Conservation (phyloP, 1,139 yeast genomes). For the Taphrina sp. region DNA sequence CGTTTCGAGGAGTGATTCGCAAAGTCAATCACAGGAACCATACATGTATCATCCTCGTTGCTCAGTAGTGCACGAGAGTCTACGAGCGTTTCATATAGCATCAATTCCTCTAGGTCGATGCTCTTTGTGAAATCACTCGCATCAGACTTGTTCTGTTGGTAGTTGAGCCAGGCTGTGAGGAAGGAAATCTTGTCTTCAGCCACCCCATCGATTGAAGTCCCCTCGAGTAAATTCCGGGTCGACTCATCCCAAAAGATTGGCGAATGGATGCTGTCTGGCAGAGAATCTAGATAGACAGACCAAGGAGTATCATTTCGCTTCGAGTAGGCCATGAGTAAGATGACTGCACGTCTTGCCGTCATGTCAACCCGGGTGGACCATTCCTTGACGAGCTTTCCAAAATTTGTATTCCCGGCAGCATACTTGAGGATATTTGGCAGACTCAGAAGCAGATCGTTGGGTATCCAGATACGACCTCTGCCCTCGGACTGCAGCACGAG, state of each 20-base stretch:
- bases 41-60: constrained; percentile 16
- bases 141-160: not conserved
- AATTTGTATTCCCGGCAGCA: not conserved
- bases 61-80: constrained; percentile 17
- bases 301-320: constrained; percentile 5
- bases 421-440: not conserved
- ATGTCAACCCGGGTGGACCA: constrained; percentile 3
- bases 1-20: constrained; percentile 13
- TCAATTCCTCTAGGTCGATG: not conserved
- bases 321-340: constrained; percentile 10
- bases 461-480: not conserved
- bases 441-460: not conserved
- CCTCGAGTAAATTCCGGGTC: constrained; percentile 2
- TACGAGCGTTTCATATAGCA: constrained; percentile 9
- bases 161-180: constrained; percentile 13
- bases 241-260: constrained; percentile 5
- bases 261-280: not conserved
- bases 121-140: constrained; percentile 11
- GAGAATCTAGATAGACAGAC: constrained; percentile 8
- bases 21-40: constrained; percentile 21
- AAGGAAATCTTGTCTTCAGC: constrained; percentile 14
- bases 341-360: constrained; percentile 13
- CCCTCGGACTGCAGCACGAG: not conserved
- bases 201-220: constrained; percentile 9
- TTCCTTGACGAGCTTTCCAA: not conserved